Conservation (phyloP, 208 protist species). For the Vickermania ingenoplastis region DNA sequence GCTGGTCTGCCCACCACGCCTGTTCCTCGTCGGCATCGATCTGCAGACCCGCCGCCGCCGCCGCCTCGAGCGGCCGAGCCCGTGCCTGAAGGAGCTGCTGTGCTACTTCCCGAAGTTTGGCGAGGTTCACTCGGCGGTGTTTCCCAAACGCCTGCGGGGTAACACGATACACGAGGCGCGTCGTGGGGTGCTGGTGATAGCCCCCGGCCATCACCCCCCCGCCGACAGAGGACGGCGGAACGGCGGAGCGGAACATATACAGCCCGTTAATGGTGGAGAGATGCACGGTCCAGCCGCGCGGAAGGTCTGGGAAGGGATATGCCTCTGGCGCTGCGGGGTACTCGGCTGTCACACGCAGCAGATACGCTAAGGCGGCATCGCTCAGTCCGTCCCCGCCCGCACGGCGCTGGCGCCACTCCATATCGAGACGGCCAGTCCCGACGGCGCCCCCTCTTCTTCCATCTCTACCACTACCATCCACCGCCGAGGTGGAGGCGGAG, state of each 20-base stretch:
- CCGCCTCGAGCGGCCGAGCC: too few relatives aligned
- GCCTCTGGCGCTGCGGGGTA: constrained; percentile 13
- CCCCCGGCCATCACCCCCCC: neutral
- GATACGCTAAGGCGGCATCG: constrained; percentile 3
- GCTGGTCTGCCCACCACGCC: constrained; percentile 60
- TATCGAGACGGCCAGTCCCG: too few relatives aligned
- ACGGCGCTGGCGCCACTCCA: neutral
- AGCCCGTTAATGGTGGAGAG: constrained; percentile 19
- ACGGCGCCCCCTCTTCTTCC: too few relatives aligned
- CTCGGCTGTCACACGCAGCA: neutral
- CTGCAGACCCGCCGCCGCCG: constrained; percentile 26
- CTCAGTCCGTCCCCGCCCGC: constrained; percentile 3
- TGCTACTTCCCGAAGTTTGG: neutral
- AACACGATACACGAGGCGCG: constrained; percentile 35
- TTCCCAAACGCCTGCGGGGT: constrained; percentile 62
- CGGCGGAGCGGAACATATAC: constrained; percentile 13
- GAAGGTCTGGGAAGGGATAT: constrained; percentile 18
- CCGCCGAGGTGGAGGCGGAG: neutral
- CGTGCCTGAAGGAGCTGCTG: neutral
- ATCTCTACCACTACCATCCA: too few relatives aligned
- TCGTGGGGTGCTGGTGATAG: constrained; percentile 32
- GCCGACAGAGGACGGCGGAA: constrained; percentile 10
- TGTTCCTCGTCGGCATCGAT: constrained; percentile 27
- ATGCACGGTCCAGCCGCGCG: constrained; percentile 19
- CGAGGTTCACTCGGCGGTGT: constrained; percentile 24